Evolutionary conservation across 441 rosid genomes (phyloP).

Genomic region (Eugenia klotzschiana): DNA sequence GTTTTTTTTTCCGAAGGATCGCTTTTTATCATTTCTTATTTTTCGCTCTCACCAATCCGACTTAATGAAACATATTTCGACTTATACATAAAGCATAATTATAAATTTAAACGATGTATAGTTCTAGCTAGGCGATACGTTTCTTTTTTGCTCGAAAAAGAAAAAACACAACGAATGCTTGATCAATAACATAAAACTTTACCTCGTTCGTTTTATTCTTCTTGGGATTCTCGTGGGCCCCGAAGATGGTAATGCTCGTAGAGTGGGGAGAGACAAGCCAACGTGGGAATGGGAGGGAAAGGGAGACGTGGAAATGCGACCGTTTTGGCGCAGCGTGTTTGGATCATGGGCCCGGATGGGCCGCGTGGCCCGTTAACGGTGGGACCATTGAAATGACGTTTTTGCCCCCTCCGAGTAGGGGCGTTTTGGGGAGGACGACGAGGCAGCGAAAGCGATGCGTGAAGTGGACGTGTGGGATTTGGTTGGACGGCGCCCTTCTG

Average conservation of each 20-base stretch:
- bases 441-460: background rate
- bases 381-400: background rate
- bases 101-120: background rate
- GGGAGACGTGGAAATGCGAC: background rate
- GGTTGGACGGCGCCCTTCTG: background rate
- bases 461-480: background rate
- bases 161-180: background rate
- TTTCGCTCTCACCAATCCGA: background rate
- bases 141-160: background rate
- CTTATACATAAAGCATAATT: too few relatives aligned
- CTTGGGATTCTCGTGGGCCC: background rate
- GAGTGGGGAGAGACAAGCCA: background rate
- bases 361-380: background rate
- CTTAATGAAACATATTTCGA: background rate
- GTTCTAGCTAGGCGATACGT: background rate
- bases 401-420: background rate
- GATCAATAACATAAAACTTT: background rate
- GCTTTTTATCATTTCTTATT: background rate
- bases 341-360: background rate
- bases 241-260: background rate
- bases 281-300: background rate
- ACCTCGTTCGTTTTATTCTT: background rate
- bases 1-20: background rate
- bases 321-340: background rate
- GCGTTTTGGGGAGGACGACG: rapidly evolving